phyloP scores from a whole-genome alignment of 1,139 yeast species.

The Chernovozyma sophiae-reginae region DNA sequence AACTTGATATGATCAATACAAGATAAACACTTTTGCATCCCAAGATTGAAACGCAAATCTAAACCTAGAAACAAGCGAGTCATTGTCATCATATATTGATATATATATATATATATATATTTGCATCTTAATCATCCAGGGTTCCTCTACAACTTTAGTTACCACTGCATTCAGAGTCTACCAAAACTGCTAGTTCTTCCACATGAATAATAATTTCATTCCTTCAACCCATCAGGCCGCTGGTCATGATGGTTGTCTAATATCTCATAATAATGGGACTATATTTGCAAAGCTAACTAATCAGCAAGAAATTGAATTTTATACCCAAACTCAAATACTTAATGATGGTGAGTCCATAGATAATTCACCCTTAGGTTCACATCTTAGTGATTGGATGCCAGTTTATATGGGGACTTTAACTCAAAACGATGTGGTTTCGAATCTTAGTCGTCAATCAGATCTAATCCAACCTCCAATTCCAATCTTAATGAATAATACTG shows the following conservation, averaged over 20 bases:
- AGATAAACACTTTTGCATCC: no score
- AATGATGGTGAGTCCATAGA: constrained; percentile 14
- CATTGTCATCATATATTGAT: no score
- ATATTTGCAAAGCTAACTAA: constrained; percentile 69
- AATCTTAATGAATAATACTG: background rate
- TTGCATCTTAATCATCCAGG: no score
- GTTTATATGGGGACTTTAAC: constrained; percentile 34
- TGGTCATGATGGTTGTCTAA: constrained; percentile 81
- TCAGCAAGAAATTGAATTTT: constrained; percentile 68
- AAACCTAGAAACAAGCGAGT: no score
- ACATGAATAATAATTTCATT: constrained; percentile 7
- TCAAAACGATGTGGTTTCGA: constrained; percentile 21
- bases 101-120: no score
- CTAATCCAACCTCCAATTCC: background rate
- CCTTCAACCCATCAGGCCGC: constrained; percentile 60
- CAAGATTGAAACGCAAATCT: no score
- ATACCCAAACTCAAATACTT: constrained; percentile 32
- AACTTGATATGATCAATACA: no score
- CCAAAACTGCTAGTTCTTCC: no score
- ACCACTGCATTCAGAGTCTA: no score
- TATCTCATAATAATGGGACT: constrained; percentile 51
- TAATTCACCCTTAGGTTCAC: constrained; percentile 29
- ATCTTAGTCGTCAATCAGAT: background rate
- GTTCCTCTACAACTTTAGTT: no score
- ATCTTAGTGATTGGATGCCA: constrained; percentile 53